Evolutionary conservation across 352 stramenopile genomes (phyloP).

Genomic region (Pythium utonaiense): DNA sequence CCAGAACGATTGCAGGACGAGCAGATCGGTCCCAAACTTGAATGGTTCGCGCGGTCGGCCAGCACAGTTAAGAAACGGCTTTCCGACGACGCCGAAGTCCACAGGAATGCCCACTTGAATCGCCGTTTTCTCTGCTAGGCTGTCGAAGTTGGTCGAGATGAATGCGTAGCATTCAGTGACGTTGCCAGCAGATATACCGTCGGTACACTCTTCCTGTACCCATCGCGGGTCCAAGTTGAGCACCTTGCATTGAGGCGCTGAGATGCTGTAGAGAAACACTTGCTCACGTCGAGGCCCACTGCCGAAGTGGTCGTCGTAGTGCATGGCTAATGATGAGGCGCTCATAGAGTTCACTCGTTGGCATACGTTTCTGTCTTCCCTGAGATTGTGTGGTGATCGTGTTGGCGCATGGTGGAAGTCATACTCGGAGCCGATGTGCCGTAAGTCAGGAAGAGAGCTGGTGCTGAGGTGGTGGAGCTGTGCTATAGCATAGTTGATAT

Average conservation of each 20-base stretch:
- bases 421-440: slow-evolving; percentile 22
- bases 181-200: neutral
- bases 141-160: neutral
- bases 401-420: slow-evolving; percentile 22
- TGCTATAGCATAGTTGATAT: slow-evolving; percentile 43
- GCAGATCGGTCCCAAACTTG: slow-evolving; percentile 28
- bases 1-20: slow-evolving; percentile 32
- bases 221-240: neutral
- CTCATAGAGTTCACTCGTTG: slow-evolving; percentile 30
- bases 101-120: neutral
- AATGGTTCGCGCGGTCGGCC: slow-evolving; percentile 17
- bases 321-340: slow-evolving; percentile 14
- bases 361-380: slow-evolving; percentile 29
- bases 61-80: slow-evolving; percentile 14
- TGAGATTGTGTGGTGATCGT: slow-evolving; percentile 17
- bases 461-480: slow-evolving; percentile 29
- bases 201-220: neutral
- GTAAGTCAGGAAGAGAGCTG: slow-evolving; percentile 27
- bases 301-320: slow-evolving; percentile 35
- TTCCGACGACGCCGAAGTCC: neutral
- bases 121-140: neutral
- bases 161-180: neutral
- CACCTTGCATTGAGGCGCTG: slow-evolving; percentile 15
- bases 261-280: slow-evolving; percentile 29
- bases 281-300: slow-evolving; percentile 16